Conservation (phyloP, 208 protist species). For the Crithidia bombi region DNA sequence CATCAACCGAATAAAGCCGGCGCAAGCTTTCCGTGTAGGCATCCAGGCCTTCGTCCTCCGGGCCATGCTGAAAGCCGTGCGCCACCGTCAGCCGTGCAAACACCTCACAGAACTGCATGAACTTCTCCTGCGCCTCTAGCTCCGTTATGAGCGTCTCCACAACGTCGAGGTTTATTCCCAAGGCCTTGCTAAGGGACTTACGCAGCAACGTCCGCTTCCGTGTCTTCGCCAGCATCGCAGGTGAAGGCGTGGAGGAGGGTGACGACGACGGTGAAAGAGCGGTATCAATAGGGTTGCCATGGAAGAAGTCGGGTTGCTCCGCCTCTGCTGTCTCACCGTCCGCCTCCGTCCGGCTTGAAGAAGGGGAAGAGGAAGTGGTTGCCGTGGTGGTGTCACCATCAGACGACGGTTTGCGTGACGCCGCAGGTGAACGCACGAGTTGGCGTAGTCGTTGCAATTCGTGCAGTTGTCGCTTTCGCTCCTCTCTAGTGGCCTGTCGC, state of each 20-base stretch:
- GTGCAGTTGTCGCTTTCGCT: conserved; percentile 59
- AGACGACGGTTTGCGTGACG: not conserved
- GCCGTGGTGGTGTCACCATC: not conserved
- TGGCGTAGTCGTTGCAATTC: conserved; percentile 54
- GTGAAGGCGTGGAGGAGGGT: not conserved
- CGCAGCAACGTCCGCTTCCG: conserved; percentile 41
- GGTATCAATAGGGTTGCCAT: not conserved
- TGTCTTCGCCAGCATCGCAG: conserved; percentile 20
- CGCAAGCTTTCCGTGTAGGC: conserved; percentile 75
- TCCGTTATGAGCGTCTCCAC: conserved; percentile 63
- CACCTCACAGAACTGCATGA: conserved; percentile 88
- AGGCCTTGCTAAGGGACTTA: conserved; percentile 51
- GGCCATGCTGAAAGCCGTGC: conserved; percentile 63
- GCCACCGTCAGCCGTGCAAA: conserved; percentile 78
- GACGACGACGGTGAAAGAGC: not conserved
- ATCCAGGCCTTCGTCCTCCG: conserved; percentile 66
- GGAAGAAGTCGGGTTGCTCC: not conserved
- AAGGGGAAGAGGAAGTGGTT: not conserved
- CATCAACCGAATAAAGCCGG: conserved; percentile 78
- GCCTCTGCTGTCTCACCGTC: not conserved
- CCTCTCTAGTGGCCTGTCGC: conserved; percentile 47
- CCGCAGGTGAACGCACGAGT: conserved; percentile 18
- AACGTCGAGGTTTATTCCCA: conserved; percentile 73
- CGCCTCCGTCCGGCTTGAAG: not conserved
- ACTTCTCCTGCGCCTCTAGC: conserved; percentile 79